Conservation (phyloP, 208 protist species). For the Leishmania arabica region DNA sequence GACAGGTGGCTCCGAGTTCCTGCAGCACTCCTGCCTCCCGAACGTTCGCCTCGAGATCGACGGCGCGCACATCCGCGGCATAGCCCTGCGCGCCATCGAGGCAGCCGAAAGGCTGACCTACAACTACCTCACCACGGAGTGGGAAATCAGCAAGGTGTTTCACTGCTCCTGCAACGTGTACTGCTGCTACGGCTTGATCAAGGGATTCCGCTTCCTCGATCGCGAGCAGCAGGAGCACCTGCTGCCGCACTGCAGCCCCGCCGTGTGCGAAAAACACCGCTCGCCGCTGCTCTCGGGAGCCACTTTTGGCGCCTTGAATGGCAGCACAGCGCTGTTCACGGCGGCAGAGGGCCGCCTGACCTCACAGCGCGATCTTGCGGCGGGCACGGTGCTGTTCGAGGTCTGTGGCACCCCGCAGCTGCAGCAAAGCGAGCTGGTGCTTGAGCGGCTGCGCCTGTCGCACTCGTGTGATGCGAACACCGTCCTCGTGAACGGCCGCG, state of each 20-base stretch:
- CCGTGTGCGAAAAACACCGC: slow-evolving; percentile 68
- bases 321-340: slow-evolving; percentile 36
- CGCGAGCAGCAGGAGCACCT: slow-evolving; percentile 73
- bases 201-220: slow-evolving; percentile 80
- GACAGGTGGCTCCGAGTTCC: slow-evolving; percentile 77
- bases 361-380: slow-evolving; percentile 52
- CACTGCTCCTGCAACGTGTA: slow-evolving; percentile 78
- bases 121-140: slow-evolving; percentile 91
- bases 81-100: slow-evolving; percentile 78
- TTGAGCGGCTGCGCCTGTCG: slow-evolving; percentile 56
- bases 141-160: slow-evolving; percentile 83
- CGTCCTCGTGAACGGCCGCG: slow-evolving; percentile 57
- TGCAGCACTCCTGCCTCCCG: slow-evolving; percentile 85
- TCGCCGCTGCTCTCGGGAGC: slow-evolving; percentile 38
- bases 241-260: slow-evolving; percentile 61
- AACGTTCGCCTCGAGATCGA: slow-evolving; percentile 80
- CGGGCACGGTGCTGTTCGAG: slow-evolving; percentile 66
- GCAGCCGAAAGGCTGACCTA: slow-evolving; percentile 73
- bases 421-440: slow-evolving; percentile 39
- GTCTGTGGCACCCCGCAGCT: slow-evolving; percentile 30
- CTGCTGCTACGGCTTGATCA: slow-evolving; percentile 83
- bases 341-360: slow-evolving; percentile 46
- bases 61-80: slow-evolving; percentile 58
- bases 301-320: slow-evolving; percentile 34
- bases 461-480: slow-evolving; percentile 84